Evolutionary conservation across 768 basidiomycete genomes (phyloP).

Genomic region (Boletus vermiculosoides): DNA sequence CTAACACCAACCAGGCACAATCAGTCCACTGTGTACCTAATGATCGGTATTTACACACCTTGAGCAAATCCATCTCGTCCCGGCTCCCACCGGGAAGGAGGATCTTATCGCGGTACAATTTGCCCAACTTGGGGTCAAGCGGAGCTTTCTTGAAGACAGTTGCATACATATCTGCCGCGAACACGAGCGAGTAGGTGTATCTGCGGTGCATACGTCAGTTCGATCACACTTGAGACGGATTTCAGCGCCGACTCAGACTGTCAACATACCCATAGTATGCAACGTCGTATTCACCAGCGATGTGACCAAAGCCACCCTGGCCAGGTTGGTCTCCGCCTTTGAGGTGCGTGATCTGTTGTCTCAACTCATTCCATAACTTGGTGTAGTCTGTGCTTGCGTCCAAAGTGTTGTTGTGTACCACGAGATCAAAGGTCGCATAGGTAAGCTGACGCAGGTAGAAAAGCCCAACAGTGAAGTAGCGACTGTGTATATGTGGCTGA

Average conservation of each 20-base stretch:
- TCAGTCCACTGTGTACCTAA: not conserved
- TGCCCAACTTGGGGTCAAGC: conserved; percentile 62
- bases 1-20: conserved; percentile 31
- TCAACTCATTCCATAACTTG: conserved; percentile 66
- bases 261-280: conserved; percentile 59
- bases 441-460: conserved; percentile 68
- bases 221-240: not conserved
- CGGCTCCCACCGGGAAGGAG: conserved; percentile 67
- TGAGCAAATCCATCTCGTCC: conserved; percentile 70
- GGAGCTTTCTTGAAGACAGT: conserved; percentile 79
- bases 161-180: conserved; percentile 56
- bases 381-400: conserved; percentile 62
- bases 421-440: conserved; percentile 44
- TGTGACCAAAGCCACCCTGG: conserved; percentile 70
- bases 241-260: not conserved
- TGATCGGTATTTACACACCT: conserved; percentile 41
- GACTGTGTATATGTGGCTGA: conserved; percentile 35
- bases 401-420: conserved; percentile 33
- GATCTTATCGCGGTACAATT: conserved; percentile 70
- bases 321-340: conserved; percentile 64
- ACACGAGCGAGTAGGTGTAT: conserved; percentile 73
- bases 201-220: conserved; percentile 22
- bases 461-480: conserved; percentile 76
- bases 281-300: conserved; percentile 67
- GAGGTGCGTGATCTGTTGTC: conserved; percentile 65